Evolutionary conservation across 768 basidiomycete species (phyloP), one percentile per base, ranked within the genome.

Genomic region (Pulveroboletus sp.): DNA sequence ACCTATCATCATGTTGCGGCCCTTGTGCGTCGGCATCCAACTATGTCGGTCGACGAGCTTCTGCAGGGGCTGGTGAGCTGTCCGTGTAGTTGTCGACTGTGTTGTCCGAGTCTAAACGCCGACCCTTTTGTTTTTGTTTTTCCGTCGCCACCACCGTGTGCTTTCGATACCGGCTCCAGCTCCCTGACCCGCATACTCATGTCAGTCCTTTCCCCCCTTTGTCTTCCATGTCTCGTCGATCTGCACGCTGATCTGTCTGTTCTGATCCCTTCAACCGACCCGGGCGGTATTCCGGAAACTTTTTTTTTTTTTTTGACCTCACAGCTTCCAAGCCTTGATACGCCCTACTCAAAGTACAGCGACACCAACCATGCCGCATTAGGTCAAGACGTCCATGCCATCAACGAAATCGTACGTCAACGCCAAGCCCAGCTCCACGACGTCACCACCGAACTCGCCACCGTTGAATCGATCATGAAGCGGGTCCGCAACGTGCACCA

Each of bases 261-360:
- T 33, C 32, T n/a, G 5, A 33, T 3, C 11, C 43, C 24, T n/a
- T n/a, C 14, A 14, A 15, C 32, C 7, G 18, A 14, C 40, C 4
- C 18, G 28, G 28, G 11, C 8, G n/a, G 2, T 14, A 30, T 12
- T 8, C 8, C 18, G 6, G 3, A 21, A 43, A 28, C 11, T 6
- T 4, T 8, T 28, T 27, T 27, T 27, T 27, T 27, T 27, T 28
- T 28, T 15, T 15, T 10, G 10, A 12, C 7, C 3, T 6, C 18
- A 11, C 2, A 64, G 62, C 30, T 41, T 42, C 52, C 48, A 18
- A 51, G 18, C 17, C 50, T 62, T 12, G 55, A 61, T 15, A 62
- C 62, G 9, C 45, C 43, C 9, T 58, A 54, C 37, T 57, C 56
- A 24, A 51, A 51, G 42, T 56, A 55, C 39, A 31, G 30, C 35